Percentiles rank a stretch among this genome's conserved stretches.
phyloP scores from a whole-genome alignment of 1,284 basidiomycete species.

The Uromyces viciae-fabae region DNA sequence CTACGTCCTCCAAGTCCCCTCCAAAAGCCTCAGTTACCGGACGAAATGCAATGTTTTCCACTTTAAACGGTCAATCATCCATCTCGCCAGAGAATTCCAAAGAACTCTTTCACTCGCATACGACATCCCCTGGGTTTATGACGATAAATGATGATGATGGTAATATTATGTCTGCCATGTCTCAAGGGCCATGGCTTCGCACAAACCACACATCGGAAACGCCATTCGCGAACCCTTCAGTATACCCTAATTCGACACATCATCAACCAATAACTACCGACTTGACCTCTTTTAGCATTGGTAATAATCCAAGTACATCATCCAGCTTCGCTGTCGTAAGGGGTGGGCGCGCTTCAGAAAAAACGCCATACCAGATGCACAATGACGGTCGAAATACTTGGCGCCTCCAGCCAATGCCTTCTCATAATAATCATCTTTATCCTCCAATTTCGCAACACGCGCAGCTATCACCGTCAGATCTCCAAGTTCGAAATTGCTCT shows the following conservation, averaged over 20 bases:
- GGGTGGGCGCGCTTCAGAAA: conserved; percentile 53
- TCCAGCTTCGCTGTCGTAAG: conserved; percentile 54
- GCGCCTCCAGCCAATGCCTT: background rate
- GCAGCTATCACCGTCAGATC: background rate
- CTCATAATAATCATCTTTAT: background rate
- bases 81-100: background rate
- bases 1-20: background rate
- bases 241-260: background rate
- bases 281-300: background rate
- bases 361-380: conserved; percentile 50
- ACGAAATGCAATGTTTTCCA: background rate
- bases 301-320: background rate
- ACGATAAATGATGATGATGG: conserved; percentile 39
- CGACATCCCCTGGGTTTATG: conserved; percentile 5
- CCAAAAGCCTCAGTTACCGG: background rate
- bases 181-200: conserved; percentile 38
- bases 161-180: conserved; percentile 44
- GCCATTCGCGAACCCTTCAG: background rate
- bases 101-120: background rate
- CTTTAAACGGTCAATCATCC: background rate
- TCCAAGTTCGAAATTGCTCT: background rate
- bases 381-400: conserved; percentile 23
- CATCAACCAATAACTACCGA: background rate
- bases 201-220: background rate
- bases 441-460: conserved; percentile 19